phyloP scores from a whole-genome alignment of 306 rosid species.

The Oxytropis ochrocephala region DNA sequence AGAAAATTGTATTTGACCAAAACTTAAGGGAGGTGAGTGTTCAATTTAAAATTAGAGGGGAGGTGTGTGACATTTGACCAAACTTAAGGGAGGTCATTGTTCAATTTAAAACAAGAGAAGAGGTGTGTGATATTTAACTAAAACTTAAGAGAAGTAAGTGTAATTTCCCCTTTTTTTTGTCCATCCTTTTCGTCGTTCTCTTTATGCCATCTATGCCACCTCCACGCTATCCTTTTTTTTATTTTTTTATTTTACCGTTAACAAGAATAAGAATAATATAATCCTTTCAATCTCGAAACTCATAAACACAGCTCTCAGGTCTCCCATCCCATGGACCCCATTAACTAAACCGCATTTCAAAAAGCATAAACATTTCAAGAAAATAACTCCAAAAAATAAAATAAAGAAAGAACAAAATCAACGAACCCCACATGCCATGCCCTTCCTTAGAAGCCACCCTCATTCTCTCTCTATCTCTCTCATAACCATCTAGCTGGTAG shows the following conservation, averaged over 20 bases:
- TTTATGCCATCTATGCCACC: not conserved
- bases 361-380: not conserved
- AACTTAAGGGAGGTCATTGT: too few relatives aligned
- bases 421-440: conserved; percentile 21
- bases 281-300: not conserved
- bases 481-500: not conserved
- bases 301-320: not conserved
- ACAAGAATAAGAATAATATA: not conserved
- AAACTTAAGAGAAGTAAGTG: too few relatives aligned
- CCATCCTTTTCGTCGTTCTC: too few relatives aligned
- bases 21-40: too few relatives aligned
- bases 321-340: too few relatives aligned
- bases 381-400: not conserved
- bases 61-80: too few relatives aligned
- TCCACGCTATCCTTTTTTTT: not conserved
- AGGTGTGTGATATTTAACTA: too few relatives aligned
- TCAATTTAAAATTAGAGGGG: too few relatives aligned
- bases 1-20: too few relatives aligned
- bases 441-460: conserved; percentile 27
- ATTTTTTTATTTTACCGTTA: conserved; percentile 18
- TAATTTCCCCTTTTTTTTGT: too few relatives aligned
- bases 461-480: not conserved
- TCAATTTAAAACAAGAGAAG: too few relatives aligned
- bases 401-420: not conserved
- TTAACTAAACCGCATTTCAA: too few relatives aligned